Percentiles rank a stretch among this genome's conserved stretches.
phyloP scores from a whole-genome alignment of 2,329 filamentous ascomycete species.

The Penicillium concentricum region DNA sequence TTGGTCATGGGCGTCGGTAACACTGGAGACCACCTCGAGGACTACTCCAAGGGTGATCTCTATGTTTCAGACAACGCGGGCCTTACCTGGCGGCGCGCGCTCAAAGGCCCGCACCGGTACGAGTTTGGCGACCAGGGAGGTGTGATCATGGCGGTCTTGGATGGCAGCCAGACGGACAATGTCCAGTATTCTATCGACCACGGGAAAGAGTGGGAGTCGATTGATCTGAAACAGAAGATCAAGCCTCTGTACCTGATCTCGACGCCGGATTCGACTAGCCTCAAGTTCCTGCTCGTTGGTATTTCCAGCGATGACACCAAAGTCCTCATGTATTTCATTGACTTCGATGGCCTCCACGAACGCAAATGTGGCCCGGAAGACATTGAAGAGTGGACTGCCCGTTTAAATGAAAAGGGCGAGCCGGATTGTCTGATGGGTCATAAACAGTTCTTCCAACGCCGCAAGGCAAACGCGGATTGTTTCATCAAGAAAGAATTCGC shows the following conservation, averaged over 20 bases:
- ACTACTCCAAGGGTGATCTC: conserved; percentile 72
- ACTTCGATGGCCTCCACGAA: conserved; percentile 80
- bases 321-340: conserved; percentile 67
- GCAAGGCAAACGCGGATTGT: conserved; percentile 85
- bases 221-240: conserved; percentile 70
- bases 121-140: conserved; percentile 94
- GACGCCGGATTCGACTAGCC: conserved; percentile 84
- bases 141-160: conserved; percentile 77
- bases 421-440: conserved; percentile 94
- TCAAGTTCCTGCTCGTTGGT: conserved; percentile 82
- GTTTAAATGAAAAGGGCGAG: conserved; percentile 74
- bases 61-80: conserved; percentile 92
- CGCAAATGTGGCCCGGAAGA: conserved; percentile 68
- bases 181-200: conserved; percentile 84
- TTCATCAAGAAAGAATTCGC: conserved; percentile 85
- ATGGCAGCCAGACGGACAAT: conserved; percentile 59
- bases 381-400: conserved; percentile 85
- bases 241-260: conserved; percentile 76
- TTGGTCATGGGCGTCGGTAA: conserved; percentile 94
- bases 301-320: conserved; percentile 54
- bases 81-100: conserved; percentile 71
- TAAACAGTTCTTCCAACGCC: conserved; percentile 79
- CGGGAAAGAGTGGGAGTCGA: conserved; percentile 75
- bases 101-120: conserved; percentile 86
- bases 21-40: conserved; percentile 69